A percentile compares a stretch with the other conserved stretches of the same genome.
These are phyloP conservation scores for Backusella tarrabulga DNA, from an alignment of 192 early-diverging fungal species.

Conservation along the genomic window DNA sequence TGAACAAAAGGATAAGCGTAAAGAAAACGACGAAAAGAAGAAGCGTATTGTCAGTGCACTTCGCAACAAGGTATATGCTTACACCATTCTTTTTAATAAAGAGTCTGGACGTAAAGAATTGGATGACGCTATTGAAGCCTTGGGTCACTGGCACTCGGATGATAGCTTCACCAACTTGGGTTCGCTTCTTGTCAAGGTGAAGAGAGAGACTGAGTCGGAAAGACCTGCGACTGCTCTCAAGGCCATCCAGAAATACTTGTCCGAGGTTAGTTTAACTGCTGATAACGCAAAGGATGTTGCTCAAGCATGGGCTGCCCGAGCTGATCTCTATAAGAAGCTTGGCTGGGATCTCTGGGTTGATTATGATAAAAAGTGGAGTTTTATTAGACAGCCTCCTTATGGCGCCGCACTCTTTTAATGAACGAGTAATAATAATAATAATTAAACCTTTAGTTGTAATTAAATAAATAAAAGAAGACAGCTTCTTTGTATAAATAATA, in stretches of 20 bases:
- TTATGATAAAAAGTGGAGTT: conserved; percentile 58
- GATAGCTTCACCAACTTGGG: conserved; percentile 53
- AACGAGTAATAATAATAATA: background rate
- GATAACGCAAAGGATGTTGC: conserved; percentile 56
- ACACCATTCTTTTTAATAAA: conserved; percentile 42
- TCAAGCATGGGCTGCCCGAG: conserved; percentile 48
- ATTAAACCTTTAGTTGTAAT: background rate
- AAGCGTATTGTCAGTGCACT: conserved; percentile 63
- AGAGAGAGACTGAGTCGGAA: conserved; percentile 50
- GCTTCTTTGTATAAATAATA: background rate
- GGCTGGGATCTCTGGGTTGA: conserved; percentile 72
- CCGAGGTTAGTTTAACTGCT: conserved; percentile 46
- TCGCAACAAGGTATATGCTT: conserved; percentile 51
- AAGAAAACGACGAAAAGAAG: conserved; percentile 77
- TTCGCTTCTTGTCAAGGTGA: conserved; percentile 57
- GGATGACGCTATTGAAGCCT: conserved; percentile 54
- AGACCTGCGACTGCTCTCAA: conserved; percentile 71
- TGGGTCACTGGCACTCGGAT: conserved; percentile 61
- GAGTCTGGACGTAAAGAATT: conserved; percentile 41
- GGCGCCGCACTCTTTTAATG: conserved; percentile 47
- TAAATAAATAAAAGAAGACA: background rate
- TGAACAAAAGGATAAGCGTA: conserved; percentile 54
- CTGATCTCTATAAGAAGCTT: conserved; percentile 58
- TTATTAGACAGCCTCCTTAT: conserved; percentile 48
- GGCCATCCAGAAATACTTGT: conserved; percentile 68